Percentiles rank a stretch among this genome's conserved stretches.
Evolutionary conservation across 345 rosid genomes (phyloP).

Genomic region (Acer yangbiense): DNA sequence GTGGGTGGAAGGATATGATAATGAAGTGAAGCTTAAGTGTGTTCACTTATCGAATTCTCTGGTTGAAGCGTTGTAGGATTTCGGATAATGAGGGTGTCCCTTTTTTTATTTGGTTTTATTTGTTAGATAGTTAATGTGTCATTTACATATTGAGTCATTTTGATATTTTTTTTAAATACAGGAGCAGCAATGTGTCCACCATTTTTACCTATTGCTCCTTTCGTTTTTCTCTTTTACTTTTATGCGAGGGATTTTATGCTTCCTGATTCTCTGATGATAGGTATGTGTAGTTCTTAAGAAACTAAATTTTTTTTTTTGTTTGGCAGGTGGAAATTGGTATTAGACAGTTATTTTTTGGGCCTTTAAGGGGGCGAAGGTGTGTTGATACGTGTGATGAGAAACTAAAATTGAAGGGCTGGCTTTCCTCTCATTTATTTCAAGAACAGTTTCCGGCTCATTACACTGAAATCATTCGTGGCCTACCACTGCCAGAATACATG

Average conservation of each 20-base stretch:
- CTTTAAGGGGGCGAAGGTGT: constrained; percentile 62
- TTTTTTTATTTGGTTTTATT: neutral
- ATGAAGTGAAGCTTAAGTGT: neutral
- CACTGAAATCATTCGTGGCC: constrained; percentile 58
- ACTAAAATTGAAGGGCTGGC: constrained; percentile 88
- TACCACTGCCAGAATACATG: constrained; percentile 88
- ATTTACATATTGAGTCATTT: constrained; percentile 1
- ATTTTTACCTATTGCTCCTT: neutral
- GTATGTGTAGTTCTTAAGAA: constrained; percentile 1
- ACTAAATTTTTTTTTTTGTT: constrained; percentile 15
- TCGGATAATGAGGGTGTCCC: neutral
- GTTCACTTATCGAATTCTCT: neutral
- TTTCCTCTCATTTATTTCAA: constrained; percentile 72
- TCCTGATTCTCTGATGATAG: neutral
- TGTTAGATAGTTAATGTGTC: neutral
- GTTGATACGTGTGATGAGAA: constrained; percentile 66
- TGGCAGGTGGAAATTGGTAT: constrained; percentile 87
- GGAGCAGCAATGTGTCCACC: neutral
- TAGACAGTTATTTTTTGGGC: constrained; percentile 71
- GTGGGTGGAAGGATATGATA: neutral
- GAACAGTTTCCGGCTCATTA: constrained; percentile 86
- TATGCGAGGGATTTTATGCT: too few relatives aligned
- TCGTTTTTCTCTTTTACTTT: too few relatives aligned
- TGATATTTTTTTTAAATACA: neutral
- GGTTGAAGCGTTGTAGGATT: neutral